A percentile compares a stretch with the other conserved stretches of the same genome.
phyloP scores from a whole-genome alignment of 2,329 filamentous ascomycete species.

The Cladosporium cucumerinum region DNA sequence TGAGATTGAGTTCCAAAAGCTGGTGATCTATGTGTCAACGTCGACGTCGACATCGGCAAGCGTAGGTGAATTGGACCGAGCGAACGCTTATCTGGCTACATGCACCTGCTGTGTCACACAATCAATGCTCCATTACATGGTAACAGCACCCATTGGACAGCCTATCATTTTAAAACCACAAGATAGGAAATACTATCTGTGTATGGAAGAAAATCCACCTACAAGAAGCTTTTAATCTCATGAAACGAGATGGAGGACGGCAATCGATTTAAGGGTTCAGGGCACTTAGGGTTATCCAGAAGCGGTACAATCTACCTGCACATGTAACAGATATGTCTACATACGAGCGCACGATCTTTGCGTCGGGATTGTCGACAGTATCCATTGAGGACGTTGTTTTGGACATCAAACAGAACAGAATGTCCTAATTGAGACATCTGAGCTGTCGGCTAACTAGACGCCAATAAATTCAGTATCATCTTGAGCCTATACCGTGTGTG shows the following conservation, averaged over 20 bases:
- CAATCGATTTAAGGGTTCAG: background rate
- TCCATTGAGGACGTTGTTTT: background rate
- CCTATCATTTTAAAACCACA: background rate
- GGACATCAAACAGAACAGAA: background rate
- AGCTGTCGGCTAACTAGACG: background rate
- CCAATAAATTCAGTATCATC: background rate
- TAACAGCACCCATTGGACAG: background rate
- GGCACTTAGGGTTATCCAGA: background rate
- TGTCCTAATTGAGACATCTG: background rate
- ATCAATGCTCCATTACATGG: background rate
- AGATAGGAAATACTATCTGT: background rate
- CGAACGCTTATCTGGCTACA: background rate
- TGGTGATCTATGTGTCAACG: no score
- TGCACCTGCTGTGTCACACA: background rate
- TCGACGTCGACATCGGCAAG: background rate
- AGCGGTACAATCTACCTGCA: no score
- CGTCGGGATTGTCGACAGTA: background rate
- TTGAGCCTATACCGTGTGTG: background rate
- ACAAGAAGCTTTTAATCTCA: background rate
- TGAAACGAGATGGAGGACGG: background rate
- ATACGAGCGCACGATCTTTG: background rate
- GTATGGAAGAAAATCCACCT: background rate
- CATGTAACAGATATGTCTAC: background rate
- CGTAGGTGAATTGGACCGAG: background rate
- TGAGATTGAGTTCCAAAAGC: no score